Percentiles rank a stretch among this genome's conserved stretches.
phyloP scores from a whole-genome alignment of 164 flowering plant species.

The Taxillus chinensis region DNA sequence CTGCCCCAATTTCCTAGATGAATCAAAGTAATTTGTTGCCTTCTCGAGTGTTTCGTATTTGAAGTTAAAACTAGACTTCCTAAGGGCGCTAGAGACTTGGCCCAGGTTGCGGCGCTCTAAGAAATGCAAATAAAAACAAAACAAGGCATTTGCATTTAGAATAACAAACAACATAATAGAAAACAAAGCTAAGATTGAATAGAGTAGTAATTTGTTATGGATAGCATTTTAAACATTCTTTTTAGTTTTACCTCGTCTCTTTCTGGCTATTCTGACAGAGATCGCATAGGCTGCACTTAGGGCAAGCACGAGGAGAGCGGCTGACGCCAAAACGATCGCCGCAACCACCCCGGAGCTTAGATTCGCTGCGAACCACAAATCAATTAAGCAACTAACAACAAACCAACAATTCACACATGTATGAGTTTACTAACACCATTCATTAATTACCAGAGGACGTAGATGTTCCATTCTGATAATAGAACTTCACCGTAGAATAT shows the following conservation, averaged over 20 bases:
- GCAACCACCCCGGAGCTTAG: conserved; percentile 14
- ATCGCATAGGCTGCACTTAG: conserved; percentile 30
- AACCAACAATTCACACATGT: background rate
- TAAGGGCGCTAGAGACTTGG: conserved; percentile 20
- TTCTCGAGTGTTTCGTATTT: conserved; percentile 72
- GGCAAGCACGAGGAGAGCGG: conserved; percentile 32
- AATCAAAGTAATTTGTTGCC: conserved; percentile 63
- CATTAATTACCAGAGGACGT: background rate
- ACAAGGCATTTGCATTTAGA: too few relatives aligned
- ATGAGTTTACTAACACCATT: background rate
- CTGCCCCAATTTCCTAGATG: conserved; percentile 58
- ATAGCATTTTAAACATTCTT: too few relatives aligned
- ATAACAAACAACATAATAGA: too few relatives aligned
- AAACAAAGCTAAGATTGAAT: too few relatives aligned
- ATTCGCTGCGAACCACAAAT: conserved; percentile 18
- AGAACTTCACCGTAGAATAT: conserved; percentile 54
- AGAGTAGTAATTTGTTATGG: conserved; percentile 18
- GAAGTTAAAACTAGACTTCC: conserved; percentile 45
- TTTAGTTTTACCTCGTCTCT: too few relatives aligned
- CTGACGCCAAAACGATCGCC: conserved; percentile 24
- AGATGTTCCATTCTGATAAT: conserved; percentile 9
- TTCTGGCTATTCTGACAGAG: conserved; percentile 22
- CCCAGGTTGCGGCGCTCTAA: conserved; percentile 34
- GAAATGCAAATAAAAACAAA: conserved; percentile 8
- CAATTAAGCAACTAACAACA: background rate